A percentile compares a stretch with the other conserved stretches of the same genome.
Conservation (phyloP, 2,329 filamentous ascomycete species). For the Phoma sp. region DNA sequence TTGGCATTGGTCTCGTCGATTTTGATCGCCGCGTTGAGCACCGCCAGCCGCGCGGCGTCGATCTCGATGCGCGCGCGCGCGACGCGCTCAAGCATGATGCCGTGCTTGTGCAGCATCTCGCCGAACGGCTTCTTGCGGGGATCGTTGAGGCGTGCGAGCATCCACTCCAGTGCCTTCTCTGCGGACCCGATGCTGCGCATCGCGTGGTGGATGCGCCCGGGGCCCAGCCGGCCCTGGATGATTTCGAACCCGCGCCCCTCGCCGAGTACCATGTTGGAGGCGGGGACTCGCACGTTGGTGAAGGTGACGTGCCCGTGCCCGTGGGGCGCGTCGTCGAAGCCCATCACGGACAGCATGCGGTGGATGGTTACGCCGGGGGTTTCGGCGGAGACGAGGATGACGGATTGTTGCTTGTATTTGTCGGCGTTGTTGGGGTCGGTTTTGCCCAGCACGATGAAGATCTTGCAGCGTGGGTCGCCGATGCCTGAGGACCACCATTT, state of each 20-base stretch:
- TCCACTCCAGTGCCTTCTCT: constrained; percentile 90
- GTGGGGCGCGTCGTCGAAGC: constrained; percentile 97
- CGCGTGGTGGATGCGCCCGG: constrained; percentile 95
- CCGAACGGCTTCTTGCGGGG: constrained; percentile 89
- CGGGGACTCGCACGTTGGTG: constrained; percentile 86
- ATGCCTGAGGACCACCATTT: constrained; percentile 99
- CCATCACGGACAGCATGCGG: constrained; percentile 92
- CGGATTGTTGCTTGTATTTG: constrained; percentile 88
- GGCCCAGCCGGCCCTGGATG: constrained; percentile 94
- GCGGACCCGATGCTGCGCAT: constrained; percentile 94
- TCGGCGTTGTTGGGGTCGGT: constrained; percentile 76
- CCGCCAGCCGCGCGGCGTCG: constrained; percentile 85
- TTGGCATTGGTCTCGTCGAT: constrained; percentile 92
- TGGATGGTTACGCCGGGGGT: constrained; percentile 89
- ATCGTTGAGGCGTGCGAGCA: constrained; percentile 94
- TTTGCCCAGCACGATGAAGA: constrained; percentile 98
- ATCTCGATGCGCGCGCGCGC: constrained; percentile 93
- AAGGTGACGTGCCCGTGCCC: constrained; percentile 94
- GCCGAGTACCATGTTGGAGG: constrained; percentile 83
- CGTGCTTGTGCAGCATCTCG: constrained; percentile 84
- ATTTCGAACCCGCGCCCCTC: constrained; percentile 97
- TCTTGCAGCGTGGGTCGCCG: constrained; percentile 86
- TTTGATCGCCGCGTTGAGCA: constrained; percentile 92
- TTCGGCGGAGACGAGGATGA: constrained; percentile 82
- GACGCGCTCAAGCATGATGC: constrained; percentile 93